Conservation (phyloP, 1,284 basidiomycete species). For the Neotropicomus parvogracilis region DNA sequence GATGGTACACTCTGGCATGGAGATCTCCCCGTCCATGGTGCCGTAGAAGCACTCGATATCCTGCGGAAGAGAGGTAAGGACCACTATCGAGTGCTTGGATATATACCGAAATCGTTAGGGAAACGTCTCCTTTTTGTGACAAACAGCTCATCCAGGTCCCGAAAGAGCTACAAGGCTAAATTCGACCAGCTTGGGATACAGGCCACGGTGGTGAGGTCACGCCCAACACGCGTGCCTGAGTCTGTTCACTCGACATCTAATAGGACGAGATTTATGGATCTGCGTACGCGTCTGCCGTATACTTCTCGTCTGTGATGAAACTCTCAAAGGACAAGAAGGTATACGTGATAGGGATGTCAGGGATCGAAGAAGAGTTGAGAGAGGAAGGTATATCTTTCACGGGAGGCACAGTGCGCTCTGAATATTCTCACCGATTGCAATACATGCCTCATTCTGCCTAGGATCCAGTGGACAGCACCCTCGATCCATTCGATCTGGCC, state of each 20-base stretch:
- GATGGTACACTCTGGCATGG: conserved; percentile 95
- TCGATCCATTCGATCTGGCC: conserved; percentile 69
- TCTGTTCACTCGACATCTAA: not conserved
- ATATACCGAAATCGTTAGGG: conserved; percentile 40
- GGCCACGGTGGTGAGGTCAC: conserved; percentile 63
- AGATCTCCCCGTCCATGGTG: conserved; percentile 77
- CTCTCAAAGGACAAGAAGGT: conserved; percentile 91
- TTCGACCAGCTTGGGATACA: conserved; percentile 89
- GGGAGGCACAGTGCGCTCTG: conserved; percentile 77
- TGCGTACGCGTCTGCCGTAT: conserved; percentile 90
- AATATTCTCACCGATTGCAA: not conserved
- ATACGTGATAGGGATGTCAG: conserved; percentile 91
- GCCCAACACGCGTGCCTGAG: not conserved
- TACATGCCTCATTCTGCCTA: conserved; percentile 29
- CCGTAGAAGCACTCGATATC: conserved; percentile 66
- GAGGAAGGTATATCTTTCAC: conserved; percentile 77
- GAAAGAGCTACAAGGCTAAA: conserved; percentile 83
- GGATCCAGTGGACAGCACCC: conserved; percentile 81
- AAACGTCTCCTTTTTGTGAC: conserved; percentile 95
- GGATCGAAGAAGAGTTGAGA: conserved; percentile 89
- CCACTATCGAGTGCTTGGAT: not conserved
- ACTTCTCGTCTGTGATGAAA: conserved; percentile 85
- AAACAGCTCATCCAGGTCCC: conserved; percentile 96
- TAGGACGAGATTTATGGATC: conserved; percentile 96
- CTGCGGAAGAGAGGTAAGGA: conserved; percentile 62